Evolutionary conservation across 306 rosid genomes (phyloP).

Genomic region (Pachyrhizus erosus): DNA sequence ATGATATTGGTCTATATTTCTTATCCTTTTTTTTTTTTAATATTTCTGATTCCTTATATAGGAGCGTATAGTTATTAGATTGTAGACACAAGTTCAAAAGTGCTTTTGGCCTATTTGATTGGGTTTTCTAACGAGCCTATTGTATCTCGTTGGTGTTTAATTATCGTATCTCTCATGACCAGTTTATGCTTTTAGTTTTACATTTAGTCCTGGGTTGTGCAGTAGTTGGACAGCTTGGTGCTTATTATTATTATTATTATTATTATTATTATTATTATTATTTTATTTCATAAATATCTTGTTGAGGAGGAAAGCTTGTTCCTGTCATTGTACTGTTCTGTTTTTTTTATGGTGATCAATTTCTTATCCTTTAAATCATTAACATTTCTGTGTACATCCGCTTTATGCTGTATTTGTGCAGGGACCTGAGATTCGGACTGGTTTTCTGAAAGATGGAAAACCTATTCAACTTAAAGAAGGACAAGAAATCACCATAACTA

Average conservation of each 20-base stretch:
- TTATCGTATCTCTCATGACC: background rate
- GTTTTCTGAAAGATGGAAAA: slow-evolving; percentile 82
- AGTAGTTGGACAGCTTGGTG: background rate
- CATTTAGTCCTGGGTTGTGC: background rate
- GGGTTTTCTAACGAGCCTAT: background rate
- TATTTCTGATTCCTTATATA: background rate
- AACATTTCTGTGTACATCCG: background rate
- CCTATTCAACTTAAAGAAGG: slow-evolving; percentile 93
- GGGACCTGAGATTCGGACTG: slow-evolving; percentile 99
- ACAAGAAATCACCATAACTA: slow-evolving; percentile 81
- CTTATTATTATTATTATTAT: background rate
- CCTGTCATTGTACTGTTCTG: background rate
- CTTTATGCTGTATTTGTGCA: slow-evolving; percentile 41
- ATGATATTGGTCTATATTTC: background rate
- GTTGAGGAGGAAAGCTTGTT: slow-evolving; percentile 1
- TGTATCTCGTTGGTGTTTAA: background rate
- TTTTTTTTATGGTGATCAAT: background rate
- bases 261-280: too few relatives aligned
- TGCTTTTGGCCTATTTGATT: background rate
- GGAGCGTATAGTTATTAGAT: background rate
- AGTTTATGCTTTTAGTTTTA: slow-evolving; percentile 5
- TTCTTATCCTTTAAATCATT: background rate
- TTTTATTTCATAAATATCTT: background rate
- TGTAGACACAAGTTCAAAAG: background rate
- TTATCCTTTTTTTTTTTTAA: background rate